Percentiles rank a stretch among this genome's conserved stretches.
Conservation (phyloP, 371 early-diverging fungal genomes). For the Lichtheimia hyalospora region DNA sequence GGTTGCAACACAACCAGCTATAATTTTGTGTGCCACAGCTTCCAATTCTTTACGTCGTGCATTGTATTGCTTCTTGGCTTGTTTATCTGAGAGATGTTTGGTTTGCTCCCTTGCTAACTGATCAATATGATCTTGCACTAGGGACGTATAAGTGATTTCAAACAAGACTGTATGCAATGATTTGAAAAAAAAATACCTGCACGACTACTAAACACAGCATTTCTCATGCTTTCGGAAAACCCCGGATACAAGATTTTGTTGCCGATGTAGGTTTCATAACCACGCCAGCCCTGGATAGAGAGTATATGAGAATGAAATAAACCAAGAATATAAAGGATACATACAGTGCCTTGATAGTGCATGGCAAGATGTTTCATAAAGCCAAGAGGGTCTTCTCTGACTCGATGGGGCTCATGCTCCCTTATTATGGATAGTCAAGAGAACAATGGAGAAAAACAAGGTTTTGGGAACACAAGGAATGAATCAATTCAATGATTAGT, state of each 20-base stretch:
- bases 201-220: conserved; percentile 47
- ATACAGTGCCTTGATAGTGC: conserved; percentile 68
- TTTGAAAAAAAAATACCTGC: conserved; percentile 32
- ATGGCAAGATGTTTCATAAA: conserved; percentile 67
- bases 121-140: conserved; percentile 9
- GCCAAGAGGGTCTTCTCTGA: conserved; percentile 71
- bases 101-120: conserved; percentile 4
- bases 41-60: conserved; percentile 48
- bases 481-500: background rate
- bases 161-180: conserved; percentile 9
- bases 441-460: too few relatives aligned
- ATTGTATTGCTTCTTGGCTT: conserved; percentile 21
- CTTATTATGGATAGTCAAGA: conserved; percentile 16
- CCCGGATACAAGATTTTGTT: conserved; percentile 71
- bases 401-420: conserved; percentile 58
- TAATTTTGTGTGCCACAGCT: conserved; percentile 53
- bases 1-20: conserved; percentile 64
- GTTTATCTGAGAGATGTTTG: background rate
- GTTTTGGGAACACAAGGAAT: too few relatives aligned
- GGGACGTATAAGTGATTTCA: background rate
- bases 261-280: conserved; percentile 77
- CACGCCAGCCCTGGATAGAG: conserved; percentile 70
- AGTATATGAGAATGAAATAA: background rate
- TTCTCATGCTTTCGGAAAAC: conserved; percentile 62
- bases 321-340: conserved; percentile 7